Base-by-base conservation (phyloP, 345 rosid genomes). In the Pistacia integerrima region DNA sequence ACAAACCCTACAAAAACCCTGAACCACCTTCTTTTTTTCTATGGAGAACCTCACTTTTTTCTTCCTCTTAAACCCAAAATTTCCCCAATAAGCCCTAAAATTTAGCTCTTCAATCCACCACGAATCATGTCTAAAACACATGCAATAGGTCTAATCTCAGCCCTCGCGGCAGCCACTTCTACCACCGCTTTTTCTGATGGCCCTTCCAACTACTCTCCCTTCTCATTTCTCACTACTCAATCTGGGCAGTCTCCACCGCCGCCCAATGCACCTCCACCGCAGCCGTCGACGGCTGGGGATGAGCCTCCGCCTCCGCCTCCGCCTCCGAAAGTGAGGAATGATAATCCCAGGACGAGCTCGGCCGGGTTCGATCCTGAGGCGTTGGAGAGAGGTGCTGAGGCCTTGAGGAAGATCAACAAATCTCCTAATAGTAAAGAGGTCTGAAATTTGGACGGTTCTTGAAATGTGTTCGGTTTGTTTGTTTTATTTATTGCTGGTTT, bases 331-430 rank as follows among this genome's bases (percentile, higher is more conserved):
- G 84, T 80, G 65, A 85, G 98, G 60, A 96, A 92, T 71, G 82
- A 89, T 69, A 81, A 91, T 67, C 98, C 99, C 11, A 84, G 97
- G 83, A 96, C 99, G 4, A 80, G 85, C 0, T 90, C 98, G 0
- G 89, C 94, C 38, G 99, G 99, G 10, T 93, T 96, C 69, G 97
- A 96, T 77, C 99, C 98, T 0, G 92, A 90, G 87, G 91, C 99
- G 14, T 85, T 96, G 63, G 98, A 93, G 86, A 90, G 92, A 33
- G 98, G 98, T 5, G 99, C 92, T 8, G 80, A 88, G 80, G 90
- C 93, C 49, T 76, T 93, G 84, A 82, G 75, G 54, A 93, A 91
- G 72, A 96, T 96, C 72, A 83, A 82, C 70, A 75, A 75, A 72
- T 92, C 97, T 30, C 63, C 89, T 64, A 83, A 92, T 77, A 91